These are phyloP conservation scores for Microstegium vimineum DNA, from an alignment of 176 grass and related monocot genomes.

Conservation along the genomic window DNA sequence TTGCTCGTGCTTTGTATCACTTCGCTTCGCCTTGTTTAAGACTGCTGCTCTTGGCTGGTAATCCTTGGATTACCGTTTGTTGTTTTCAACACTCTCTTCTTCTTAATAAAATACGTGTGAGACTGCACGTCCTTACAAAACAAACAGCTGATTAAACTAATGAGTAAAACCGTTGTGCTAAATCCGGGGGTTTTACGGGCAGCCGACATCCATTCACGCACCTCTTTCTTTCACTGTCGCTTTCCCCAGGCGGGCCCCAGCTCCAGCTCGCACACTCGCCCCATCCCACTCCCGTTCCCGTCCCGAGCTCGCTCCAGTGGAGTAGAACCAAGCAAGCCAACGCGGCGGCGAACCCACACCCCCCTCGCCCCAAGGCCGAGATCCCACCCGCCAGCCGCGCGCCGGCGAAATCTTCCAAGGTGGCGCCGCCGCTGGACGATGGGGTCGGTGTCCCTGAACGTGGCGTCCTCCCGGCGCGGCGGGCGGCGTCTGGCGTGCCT, in stretches of 20 bases:
- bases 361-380: background rate
- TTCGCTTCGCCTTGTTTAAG: too few relatives aligned
- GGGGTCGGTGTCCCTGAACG: constrained; percentile 83
- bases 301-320: too few relatives aligned
- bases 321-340: background rate
- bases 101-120: too few relatives aligned
- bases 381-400: background rate
- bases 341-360: constrained; percentile 5
- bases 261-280: background rate
- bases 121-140: too few relatives aligned
- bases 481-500: constrained; percentile 42
- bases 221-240: background rate
- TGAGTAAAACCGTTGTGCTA: too few relatives aligned
- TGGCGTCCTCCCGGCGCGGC: constrained; percentile 42
- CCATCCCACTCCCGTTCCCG: background rate
- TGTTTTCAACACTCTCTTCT: too few relatives aligned
- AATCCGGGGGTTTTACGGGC: too few relatives aligned
- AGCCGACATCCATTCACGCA: background rate
- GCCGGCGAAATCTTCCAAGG: background rate
- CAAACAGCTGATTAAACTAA: too few relatives aligned
- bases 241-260: too few relatives aligned
- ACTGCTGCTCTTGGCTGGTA: too few relatives aligned
- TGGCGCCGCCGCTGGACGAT: constrained; percentile 22
- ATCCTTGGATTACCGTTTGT: too few relatives aligned
- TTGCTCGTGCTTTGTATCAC: too few relatives aligned